Conservation (phyloP, 169 alveolate genomes). For the Plasmodium falciparum region DNA sequence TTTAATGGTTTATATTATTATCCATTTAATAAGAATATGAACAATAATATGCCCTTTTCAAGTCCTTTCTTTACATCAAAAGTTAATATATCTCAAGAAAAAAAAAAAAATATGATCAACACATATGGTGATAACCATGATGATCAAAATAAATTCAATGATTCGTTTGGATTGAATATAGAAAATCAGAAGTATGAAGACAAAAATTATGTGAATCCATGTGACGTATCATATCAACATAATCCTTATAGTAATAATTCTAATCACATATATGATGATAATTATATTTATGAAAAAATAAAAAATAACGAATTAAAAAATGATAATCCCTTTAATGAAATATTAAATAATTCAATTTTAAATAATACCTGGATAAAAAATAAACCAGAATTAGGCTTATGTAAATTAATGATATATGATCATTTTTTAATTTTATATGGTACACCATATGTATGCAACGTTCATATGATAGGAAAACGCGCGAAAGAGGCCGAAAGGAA, state of each 20-base stretch:
- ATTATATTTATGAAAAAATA: too few species aligned
- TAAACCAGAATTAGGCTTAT: slow-evolving; percentile 57
- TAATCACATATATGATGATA: too few species aligned
- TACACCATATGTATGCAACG: slow-evolving; percentile 36
- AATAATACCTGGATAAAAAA: slow-evolving; percentile 64
- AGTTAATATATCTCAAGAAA: neutral
- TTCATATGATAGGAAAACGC: neutral
- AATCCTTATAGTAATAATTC: too few species aligned
- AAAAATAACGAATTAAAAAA: neutral
- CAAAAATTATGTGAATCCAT: neutral
- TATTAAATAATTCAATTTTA: slow-evolving; percentile 37
- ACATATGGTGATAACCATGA: neutral
- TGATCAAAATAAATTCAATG: neutral
- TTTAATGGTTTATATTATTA: slow-evolving; percentile 21
- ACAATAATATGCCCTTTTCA: neutral
- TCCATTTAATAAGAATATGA: slow-evolving; percentile 9
- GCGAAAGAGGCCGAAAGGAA: neutral
- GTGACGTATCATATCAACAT: neutral
- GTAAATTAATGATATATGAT: slow-evolving; percentile 66
- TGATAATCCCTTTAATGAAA: slow-evolving; percentile 12
- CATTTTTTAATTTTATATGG: slow-evolving; percentile 49
- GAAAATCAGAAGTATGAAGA: neutral
- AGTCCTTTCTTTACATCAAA: too few species aligned
- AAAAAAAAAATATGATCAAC: neutral
- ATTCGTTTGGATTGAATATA: neutral